Base-by-base conservation (phyloP, 2,329 filamentous ascomycete species). In the Fonsecaea pedrosoi region DNA sequence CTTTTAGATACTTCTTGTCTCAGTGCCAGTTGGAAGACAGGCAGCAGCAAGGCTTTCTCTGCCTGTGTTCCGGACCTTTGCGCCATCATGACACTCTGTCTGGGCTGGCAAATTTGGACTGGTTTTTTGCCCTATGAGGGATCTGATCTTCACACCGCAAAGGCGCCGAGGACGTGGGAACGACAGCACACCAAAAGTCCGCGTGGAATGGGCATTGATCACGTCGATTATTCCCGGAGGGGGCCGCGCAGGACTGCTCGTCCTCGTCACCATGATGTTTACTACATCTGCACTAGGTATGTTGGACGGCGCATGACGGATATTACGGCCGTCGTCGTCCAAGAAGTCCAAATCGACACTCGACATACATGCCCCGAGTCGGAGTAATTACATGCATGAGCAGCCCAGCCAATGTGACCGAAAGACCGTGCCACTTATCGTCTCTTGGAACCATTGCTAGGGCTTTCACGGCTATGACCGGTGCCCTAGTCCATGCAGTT, bases 41-140 rank as follows among this genome's bases (percentile, higher is more conserved):
- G 60, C 60, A 62, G 53, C 59, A 53, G 48, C 50, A 40, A 61
- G 40, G 57, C 4, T 42, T 60, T 10, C 57, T 30, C 32, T 18
- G 48, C 21, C 59, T 38, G 18, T 15, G 30, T 25, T 18, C 54
- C 48, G 45, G 59, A 25, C 59, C 25, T 25, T 54, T 9, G 10
- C 21, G 45, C 45, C 4, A 30, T 25, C 10, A 59, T 12, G 45
- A 21, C 38, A 8, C 12, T 13, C 10, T 50, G 18, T 18, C 8
- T 15, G 32, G 35, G 32, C 53, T 53, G 54, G 59, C 45, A 61
- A 61, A 54, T 61, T 61, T 61, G 38, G 59, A 60, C 15, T 25
- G 45, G 18, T 54, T 35, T 38, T 53, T 48, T 10, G 59, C 59
- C 38, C 35, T 61, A 9, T 8, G 45, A 50, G 18, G 45, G 18